Evolutionary conservation across 2,329 filamentous ascomycete species (phyloP).

Genomic region (Fusarium graminum): DNA sequence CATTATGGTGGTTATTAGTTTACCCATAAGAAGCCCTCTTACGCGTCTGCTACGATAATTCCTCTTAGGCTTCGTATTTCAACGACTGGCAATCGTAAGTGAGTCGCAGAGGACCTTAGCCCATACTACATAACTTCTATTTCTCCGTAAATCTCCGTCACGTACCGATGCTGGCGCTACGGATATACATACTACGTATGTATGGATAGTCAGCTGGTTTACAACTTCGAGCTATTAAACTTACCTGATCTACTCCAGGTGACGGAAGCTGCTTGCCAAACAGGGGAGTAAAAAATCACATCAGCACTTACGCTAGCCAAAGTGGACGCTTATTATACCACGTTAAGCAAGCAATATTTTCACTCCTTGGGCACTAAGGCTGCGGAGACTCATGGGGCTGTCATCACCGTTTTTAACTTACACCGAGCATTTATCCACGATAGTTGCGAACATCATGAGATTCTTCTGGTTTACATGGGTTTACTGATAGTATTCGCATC

Average conservation of each 20-base stretch:
- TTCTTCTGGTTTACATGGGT: constrained; percentile 8
- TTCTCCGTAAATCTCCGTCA: not conserved
- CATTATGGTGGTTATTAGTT: not conserved
- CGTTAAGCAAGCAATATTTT: constrained; percentile 26
- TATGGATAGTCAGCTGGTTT: not conserved
- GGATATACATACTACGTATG: not conserved
- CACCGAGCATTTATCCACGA: constrained; percentile 5
- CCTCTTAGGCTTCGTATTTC: not conserved
- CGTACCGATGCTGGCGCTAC: not conserved
- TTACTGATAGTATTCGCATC: not conserved
- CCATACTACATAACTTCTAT: not conserved
- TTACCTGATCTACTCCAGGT: constrained; percentile 9
- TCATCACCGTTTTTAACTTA: constrained; percentile 10
- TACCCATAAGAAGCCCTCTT: constrained; percentile 14
- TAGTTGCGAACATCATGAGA: constrained; percentile 12
- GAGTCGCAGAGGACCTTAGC: not conserved
- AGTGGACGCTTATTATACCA: constrained; percentile 17
- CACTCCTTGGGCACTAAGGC: constrained; percentile 2
- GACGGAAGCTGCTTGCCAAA: constrained; percentile 12
- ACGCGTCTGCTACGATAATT: constrained; percentile 3
- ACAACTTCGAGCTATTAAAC: not conserved
- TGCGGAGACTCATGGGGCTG: constrained; percentile 22
- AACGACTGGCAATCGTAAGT: not conserved
- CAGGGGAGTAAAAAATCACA: constrained; percentile 8
- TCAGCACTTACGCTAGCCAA: constrained; percentile 16